Conservation (phyloP, 1,139 yeast genomes). For the Nakaseomyces glabratus region DNA sequence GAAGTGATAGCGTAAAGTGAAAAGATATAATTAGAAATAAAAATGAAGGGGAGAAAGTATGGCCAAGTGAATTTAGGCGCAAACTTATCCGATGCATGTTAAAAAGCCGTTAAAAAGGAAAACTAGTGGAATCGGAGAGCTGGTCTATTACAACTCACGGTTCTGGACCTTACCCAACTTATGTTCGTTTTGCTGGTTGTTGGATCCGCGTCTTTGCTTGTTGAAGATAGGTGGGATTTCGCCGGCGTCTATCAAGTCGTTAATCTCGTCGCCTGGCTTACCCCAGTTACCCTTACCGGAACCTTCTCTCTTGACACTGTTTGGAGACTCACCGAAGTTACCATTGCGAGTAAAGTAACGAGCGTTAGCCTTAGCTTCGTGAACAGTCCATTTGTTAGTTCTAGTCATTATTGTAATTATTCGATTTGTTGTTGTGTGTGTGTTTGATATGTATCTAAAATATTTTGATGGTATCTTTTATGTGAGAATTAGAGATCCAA, state of each 20-base stretch:
- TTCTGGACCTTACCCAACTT: constrained; percentile 29
- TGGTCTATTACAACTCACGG: constrained; percentile 7
- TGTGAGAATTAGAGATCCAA: background rate
- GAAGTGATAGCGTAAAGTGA: too few species aligned
- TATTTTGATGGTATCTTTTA: background rate
- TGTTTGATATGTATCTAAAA: constrained; percentile 4
- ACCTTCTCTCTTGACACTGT: constrained; percentile 72
- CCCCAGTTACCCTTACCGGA: constrained; percentile 81
- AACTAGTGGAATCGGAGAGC: too few species aligned
- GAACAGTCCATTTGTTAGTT: constrained; percentile 72
- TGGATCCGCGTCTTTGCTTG: constrained; percentile 40
- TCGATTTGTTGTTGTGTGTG: constrained; percentile 22
- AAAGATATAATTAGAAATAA: too few species aligned
- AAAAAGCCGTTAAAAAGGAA: too few species aligned
- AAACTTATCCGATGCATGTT: too few species aligned
- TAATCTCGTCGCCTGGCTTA: constrained; percentile 54
- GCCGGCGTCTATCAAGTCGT: constrained; percentile 39
- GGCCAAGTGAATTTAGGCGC: too few species aligned
- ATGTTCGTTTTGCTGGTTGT: constrained; percentile 34
- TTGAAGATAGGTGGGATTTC: constrained; percentile 37
- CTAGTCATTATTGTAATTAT: constrained; percentile 74
- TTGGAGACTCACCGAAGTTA: constrained; percentile 55
- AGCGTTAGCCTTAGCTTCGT: constrained; percentile 51
- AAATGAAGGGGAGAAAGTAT: too few species aligned
- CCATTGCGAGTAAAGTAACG: constrained; percentile 75